Conservation (phyloP, 768 basidiomycete species). For the Pholiota conissans region DNA sequence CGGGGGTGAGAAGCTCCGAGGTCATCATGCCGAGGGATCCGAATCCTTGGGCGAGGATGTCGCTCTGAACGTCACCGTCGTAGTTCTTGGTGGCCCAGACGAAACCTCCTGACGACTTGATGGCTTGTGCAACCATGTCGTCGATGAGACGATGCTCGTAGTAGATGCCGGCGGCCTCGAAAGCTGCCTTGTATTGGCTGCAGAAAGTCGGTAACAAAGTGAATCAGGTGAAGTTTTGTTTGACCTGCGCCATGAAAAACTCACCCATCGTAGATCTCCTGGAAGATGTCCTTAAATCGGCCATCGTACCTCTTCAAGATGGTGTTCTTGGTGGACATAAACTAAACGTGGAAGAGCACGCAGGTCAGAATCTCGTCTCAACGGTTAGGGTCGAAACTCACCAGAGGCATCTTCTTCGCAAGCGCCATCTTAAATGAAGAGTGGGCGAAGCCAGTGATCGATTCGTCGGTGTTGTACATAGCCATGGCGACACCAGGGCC, state of each 20-base stretch:
- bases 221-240: background rate
- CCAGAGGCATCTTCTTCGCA: constrained; percentile 73
- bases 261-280: constrained; percentile 85
- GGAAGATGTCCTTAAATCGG: constrained; percentile 99
- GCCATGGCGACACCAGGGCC: constrained; percentile 90
- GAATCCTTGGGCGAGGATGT: constrained; percentile 97
- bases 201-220: background rate
- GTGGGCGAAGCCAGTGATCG: constrained; percentile 94
- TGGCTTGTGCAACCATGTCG: constrained; percentile 97
- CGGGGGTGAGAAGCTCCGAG: constrained; percentile 90
- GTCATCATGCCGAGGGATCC: constrained; percentile 99
- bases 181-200: constrained; percentile 69
- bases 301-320: constrained; percentile 98
- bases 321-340: constrained; percentile 98
- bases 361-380: background rate
- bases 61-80: constrained; percentile 86
- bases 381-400: constrained; percentile 20
- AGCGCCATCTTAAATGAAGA: constrained; percentile 97
- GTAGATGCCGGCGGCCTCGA: constrained; percentile 73
- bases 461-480: constrained; percentile 99
- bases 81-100: constrained; percentile 78
- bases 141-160: constrained; percentile 97
- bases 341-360: constrained; percentile 43
- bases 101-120: constrained; percentile 96
- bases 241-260: constrained; percentile 17